Evolutionary conservation across 2,329 filamentous ascomycete species (phyloP), one percentile per base, ranked within the genome.

Genomic region (Penicillium paneum): DNA sequence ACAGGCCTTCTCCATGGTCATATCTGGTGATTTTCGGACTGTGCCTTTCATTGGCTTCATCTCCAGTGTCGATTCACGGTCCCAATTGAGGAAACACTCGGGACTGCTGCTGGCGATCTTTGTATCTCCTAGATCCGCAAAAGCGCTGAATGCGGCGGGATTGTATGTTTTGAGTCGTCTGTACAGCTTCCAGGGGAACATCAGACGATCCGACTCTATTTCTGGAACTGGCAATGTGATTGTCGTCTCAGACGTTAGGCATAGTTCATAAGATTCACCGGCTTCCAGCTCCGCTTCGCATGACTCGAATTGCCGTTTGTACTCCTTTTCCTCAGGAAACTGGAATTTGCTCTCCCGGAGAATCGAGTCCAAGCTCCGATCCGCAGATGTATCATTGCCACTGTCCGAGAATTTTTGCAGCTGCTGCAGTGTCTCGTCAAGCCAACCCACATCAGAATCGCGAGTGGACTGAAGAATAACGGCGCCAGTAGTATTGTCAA

Each of bases 41-140:
- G 93, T 97, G 44, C 93, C 93, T 77, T 97, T 97, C 84, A 97
- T 97, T 0, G 93, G 93, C 8, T 92, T 85, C 81, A 97, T 94
- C 57, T 77, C 74, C 2, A 78, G 63, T 5, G 68, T 71, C 1
- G 72, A 74, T 12, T 67, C 61, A 38, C 81, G 76, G 38, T 80
- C 78, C 83, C 84, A 89, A 52, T 83, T 84, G 15, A 97, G 82
- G 68, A 96, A 97, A 3, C 92, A 88, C 74, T 97, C 93, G 0
- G 93, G 93, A 4, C 90, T 96, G 65, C 87, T 89, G 71, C 88
- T 89, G 41, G 96, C 78, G 29, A 97, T 80, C 1, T 90, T 91
- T 3, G 83, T 82, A 31, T 76, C 72, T 3, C 84, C 83, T 15
- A 97, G 81, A 11, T 84, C 85, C 53, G 96, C 77, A 69, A 89